phyloP scores from a whole-genome alignment of 202 grass and related monocot species.

The Bolboschoenoplectus hybrid region DNA sequence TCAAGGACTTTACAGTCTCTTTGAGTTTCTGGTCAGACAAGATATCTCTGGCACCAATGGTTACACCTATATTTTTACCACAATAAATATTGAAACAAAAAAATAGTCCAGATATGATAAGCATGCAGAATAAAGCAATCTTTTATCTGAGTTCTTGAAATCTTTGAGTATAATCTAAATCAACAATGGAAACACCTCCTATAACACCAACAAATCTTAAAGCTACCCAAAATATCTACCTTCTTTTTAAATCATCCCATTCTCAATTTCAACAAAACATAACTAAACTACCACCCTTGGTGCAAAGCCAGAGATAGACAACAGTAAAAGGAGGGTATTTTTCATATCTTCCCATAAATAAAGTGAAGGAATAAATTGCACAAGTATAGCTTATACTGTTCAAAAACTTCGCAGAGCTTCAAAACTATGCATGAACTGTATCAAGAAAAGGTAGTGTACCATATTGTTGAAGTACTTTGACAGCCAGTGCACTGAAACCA shows the following conservation, averaged over 20 bases:
- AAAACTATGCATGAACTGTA: constrained; percentile 27
- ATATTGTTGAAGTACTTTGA: constrained; percentile 89
- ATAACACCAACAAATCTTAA: background rate
- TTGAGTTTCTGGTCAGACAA: constrained; percentile 69
- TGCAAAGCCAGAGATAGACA: background rate
- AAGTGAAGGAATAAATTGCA: background rate
- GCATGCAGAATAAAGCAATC: background rate
- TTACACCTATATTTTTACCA: constrained; percentile 46
- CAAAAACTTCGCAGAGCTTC: background rate
- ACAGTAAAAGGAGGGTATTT: background rate
- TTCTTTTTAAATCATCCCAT: background rate
- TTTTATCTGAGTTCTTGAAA: background rate
- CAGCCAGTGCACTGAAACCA: constrained; percentile 87
- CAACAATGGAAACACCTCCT: constrained; percentile 5
- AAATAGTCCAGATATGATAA: constrained; percentile 15
- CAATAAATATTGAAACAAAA: constrained; percentile 34
- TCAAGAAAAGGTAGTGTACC: constrained; percentile 40
- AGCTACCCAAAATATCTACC: background rate
- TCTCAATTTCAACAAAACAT: background rate
- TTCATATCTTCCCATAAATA: background rate
- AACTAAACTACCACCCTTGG: background rate
- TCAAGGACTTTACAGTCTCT: constrained; percentile 82
- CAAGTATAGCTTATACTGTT: background rate
- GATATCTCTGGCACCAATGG: constrained; percentile 82
- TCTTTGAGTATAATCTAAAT: background rate